These are phyloP conservation scores for Phytophthora tubulina DNA, from an alignment of 352 stramenopile genomes.

Conservation along the genomic window DNA sequence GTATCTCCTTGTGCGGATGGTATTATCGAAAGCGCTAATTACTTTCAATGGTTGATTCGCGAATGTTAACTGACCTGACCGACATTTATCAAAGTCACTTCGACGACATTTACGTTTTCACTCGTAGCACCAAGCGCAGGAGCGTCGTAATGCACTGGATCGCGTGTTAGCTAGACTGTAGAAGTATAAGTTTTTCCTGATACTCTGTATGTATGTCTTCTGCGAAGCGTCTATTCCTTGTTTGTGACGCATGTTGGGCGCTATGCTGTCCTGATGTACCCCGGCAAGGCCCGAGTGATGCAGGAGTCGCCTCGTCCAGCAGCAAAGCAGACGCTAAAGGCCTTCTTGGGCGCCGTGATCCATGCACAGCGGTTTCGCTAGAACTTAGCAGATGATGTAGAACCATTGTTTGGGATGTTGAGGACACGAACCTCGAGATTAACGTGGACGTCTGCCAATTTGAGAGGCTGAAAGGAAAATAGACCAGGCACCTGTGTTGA, in stretches of 20 bases:
- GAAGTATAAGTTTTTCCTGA: background rate
- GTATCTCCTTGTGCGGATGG: background rate
- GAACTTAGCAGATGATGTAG: too few relatives aligned
- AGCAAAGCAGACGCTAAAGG: too few relatives aligned
- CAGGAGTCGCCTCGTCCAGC: background rate
- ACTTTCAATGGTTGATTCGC: background rate
- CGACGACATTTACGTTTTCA: background rate
- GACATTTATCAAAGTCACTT: background rate
- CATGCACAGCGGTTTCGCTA: too few relatives aligned
- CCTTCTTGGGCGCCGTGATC: too few relatives aligned
- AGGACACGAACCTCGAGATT: too few relatives aligned
- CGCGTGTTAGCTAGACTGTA: background rate
- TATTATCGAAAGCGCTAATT: background rate
- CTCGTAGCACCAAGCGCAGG: background rate
- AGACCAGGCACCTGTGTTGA: too few relatives aligned
- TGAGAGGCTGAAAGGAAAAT: too few relatives aligned
- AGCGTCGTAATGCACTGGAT: background rate
- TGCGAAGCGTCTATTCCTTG: background rate
- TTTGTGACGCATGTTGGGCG: conserved; percentile 13
- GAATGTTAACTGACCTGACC: background rate
- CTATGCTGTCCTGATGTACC: conserved; percentile 2
- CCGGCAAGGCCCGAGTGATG: conserved; percentile 4
- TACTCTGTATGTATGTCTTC: background rate
- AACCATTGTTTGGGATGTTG: too few relatives aligned
- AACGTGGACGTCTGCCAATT: too few relatives aligned